Conservation (phyloP, 495 filamentous ascomycete species). For the Sphaerosporella brunnea region DNA sequence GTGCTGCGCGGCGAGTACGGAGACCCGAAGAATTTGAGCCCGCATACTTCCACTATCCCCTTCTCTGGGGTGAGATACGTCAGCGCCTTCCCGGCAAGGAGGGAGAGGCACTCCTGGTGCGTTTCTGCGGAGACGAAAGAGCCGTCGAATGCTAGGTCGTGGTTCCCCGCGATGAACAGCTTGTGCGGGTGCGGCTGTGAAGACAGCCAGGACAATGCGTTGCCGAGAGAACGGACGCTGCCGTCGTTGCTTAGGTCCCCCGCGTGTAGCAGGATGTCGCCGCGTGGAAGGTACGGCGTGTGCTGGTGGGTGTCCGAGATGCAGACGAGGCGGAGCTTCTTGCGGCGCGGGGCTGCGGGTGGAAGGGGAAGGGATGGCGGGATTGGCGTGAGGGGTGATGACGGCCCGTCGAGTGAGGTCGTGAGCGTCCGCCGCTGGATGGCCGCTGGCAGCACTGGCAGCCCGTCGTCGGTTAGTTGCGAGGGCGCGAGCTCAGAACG, state of each 20-base stretch:
- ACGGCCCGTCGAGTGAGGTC: neutral
- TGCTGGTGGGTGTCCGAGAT: slow-evolving; percentile 84
- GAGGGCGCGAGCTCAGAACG: slow-evolving; percentile 4
- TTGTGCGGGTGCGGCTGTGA: slow-evolving; percentile 57
- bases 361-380: neutral
- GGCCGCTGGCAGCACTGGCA: neutral
- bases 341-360: neutral
- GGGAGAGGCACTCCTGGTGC: no score
- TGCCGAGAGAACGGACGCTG: slow-evolving; percentile 54
- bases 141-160: slow-evolving; percentile 19
- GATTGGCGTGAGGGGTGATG: neutral
- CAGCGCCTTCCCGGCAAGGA: no score
- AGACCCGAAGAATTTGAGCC: slow-evolving; percentile 17
- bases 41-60: no score
- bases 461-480: slow-evolving; percentile 5
- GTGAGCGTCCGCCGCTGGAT: neutral
- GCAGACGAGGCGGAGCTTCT: slow-evolving; percentile 41
- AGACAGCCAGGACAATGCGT: slow-evolving; percentile 60
- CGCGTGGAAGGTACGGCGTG: slow-evolving; percentile 38
- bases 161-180: slow-evolving; percentile 45
- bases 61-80: no score
- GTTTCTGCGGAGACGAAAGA: slow-evolving; percentile 19
- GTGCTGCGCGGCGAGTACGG: slow-evolving; percentile 11
- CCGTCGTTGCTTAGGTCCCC: slow-evolving; percentile 69
- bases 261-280: slow-evolving; percentile 77